Evolutionary conservation across 352 stramenopile genomes (phyloP).

Genomic region (Saprolegnia parasitica): DNA sequence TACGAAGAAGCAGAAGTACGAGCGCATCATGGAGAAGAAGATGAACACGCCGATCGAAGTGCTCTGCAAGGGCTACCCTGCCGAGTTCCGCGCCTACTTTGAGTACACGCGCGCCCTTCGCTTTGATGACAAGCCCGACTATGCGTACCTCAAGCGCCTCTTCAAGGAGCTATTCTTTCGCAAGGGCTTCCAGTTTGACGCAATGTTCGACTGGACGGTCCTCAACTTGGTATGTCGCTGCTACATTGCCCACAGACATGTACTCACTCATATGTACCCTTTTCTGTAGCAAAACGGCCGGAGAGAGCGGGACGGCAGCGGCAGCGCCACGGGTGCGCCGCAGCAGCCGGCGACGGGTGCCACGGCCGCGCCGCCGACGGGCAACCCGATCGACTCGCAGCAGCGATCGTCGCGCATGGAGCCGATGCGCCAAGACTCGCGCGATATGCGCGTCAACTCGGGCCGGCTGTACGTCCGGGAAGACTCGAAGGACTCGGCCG

Average conservation of each 20-base stretch:
- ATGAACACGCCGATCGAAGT: conserved; percentile 56
- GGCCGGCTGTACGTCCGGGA: conserved; percentile 15
- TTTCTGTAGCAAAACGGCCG: conserved; percentile 27
- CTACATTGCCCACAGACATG: background rate
- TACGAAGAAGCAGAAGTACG: conserved; percentile 96
- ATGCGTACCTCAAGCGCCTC: conserved; percentile 87
- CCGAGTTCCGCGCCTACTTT: conserved; percentile 48
- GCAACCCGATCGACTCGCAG: background rate
- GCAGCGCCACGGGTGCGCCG: background rate
- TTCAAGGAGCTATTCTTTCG: conserved; percentile 43
- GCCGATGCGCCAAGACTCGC: conserved; percentile 21
- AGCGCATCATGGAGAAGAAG: conserved; percentile 94
- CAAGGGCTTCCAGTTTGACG: conserved; percentile 18
- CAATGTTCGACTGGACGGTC: conserved; percentile 26
- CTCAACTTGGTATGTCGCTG: conserved; percentile 7
- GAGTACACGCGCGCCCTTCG: conserved; percentile 89
- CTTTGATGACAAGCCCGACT: conserved; percentile 94
- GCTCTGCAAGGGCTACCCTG: conserved; percentile 43
- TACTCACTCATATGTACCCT: background rate
- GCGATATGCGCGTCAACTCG: conserved; percentile 8
- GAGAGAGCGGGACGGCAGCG: conserved; percentile 22
- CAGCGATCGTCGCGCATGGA: conserved; percentile 6
- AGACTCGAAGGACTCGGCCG: conserved; percentile 25
- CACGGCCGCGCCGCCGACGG: background rate
- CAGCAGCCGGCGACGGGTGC: conserved; percentile 2